Conservation (phyloP, 202 grass and related monocot species). For the Musa balbisiana region DNA sequence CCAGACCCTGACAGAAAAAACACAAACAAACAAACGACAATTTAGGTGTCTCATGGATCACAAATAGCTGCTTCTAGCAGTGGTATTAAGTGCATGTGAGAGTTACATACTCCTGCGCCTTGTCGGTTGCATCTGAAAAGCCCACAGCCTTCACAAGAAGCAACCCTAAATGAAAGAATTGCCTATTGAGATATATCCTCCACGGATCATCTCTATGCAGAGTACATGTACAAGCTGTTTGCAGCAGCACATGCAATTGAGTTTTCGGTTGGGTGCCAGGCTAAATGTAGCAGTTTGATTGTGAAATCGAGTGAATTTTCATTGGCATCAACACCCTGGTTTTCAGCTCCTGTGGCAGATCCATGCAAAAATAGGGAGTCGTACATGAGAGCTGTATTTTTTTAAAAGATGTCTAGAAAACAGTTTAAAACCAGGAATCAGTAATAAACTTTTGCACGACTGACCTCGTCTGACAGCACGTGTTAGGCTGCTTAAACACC, state of each 20-base stretch:
- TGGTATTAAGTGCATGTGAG: not conserved
- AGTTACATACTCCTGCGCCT: not conserved
- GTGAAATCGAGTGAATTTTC: conserved; percentile 26
- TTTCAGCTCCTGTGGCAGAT: conserved; percentile 25
- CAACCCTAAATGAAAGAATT: not conserved
- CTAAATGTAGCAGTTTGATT: conserved; percentile 32
- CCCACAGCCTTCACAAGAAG: not conserved
- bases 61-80: not conserved
- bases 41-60: not conserved
- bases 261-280: conserved; percentile 42
- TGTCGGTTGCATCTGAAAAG: not conserved
- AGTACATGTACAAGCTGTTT: conserved; percentile 43
- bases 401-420: not conserved
- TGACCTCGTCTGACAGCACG: conserved; percentile 67
- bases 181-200: not conserved
- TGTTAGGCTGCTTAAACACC: conserved; percentile 49
- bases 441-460: conserved; percentile 1
- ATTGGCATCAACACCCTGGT: conserved; percentile 11
- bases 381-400: not conserved
- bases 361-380: not conserved
- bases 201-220: conserved; percentile 11
- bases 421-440: not conserved
- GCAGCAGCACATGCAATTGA: conserved; percentile 36
- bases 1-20: not conserved
- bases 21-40: not conserved